Evolutionary conservation across 306 rosid species (phyloP).

Genomic region (Alnus glutinosa): DNA sequence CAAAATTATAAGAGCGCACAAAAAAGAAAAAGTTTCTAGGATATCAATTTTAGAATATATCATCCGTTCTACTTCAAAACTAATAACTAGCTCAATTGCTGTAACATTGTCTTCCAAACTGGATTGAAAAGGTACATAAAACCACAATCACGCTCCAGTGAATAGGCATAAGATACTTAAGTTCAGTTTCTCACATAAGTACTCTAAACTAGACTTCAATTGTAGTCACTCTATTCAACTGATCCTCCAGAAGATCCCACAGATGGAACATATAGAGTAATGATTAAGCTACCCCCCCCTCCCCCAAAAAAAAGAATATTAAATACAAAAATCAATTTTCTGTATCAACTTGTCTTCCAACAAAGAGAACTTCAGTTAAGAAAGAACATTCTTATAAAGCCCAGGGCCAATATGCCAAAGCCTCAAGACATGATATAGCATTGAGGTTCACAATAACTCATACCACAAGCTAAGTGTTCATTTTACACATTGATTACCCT

Average conservation of each 20-base stretch:
- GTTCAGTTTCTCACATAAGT: background rate
- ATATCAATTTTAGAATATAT: background rate
- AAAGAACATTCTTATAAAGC: background rate
- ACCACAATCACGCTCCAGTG: background rate
- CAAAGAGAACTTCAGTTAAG: slow-evolving; percentile 1
- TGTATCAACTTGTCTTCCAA: background rate
- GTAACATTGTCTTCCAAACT: background rate
- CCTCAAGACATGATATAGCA: background rate
- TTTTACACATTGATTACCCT: background rate
- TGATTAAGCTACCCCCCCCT: too few relatives aligned
- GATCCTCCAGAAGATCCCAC: too few relatives aligned
- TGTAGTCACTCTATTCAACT: background rate
- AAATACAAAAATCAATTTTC: background rate
- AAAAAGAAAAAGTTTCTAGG: background rate
- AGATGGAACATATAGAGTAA: background rate
- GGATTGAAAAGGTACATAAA: background rate
- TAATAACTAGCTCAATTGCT: background rate
- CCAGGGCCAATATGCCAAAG: background rate
- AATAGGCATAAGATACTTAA: background rate
- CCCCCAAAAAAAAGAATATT: background rate
- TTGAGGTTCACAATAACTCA: background rate
- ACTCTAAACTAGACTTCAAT: too few relatives aligned
- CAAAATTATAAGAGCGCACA: background rate
- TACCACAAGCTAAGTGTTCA: background rate
- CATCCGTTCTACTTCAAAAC: background rate